Evolutionary conservation across 2,329 filamentous ascomycete genomes (phyloP).

Genomic region (Epicoccum sorghinum): DNA sequence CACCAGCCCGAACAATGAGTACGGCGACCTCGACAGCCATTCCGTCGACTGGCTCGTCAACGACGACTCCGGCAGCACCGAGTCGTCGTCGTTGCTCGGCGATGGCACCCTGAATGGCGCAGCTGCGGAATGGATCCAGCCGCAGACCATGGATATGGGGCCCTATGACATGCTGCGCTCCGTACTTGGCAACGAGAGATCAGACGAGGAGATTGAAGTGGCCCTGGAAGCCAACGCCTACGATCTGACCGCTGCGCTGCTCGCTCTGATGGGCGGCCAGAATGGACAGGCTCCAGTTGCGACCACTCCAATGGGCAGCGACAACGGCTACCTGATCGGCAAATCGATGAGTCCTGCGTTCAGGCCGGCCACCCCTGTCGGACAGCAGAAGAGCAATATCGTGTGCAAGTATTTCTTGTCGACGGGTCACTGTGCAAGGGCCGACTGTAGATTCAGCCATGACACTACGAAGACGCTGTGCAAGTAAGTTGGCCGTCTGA

Average conservation of each 20-base stretch:
- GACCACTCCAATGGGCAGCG: conserved; percentile 53
- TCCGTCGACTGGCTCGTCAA: conserved; percentile 96
- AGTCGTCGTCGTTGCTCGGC: conserved; percentile 73
- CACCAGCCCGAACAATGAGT: conserved; percentile 77
- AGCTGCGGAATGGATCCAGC: conserved; percentile 77
- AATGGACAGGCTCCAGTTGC: conserved; percentile 57
- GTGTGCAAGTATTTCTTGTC: conserved; percentile 98
- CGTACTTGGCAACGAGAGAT: conserved; percentile 84
- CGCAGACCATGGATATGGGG: conserved; percentile 85
- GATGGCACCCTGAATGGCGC: conserved; percentile 77
- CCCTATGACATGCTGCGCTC: conserved; percentile 97
- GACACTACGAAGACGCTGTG: conserved; percentile 94
- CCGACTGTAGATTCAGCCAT: conserved; percentile 96
- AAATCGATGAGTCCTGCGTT: conserved; percentile 81
- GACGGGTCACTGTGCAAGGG: conserved; percentile 91
- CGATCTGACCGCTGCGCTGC: conserved; percentile 89
- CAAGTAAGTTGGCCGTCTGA: conserved; percentile 73
- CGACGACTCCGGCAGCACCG: conserved; percentile 81
- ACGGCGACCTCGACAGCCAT: conserved; percentile 89
- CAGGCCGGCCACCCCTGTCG: conserved; percentile 76
- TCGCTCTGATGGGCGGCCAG: conserved; percentile 81
- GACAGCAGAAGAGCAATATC: conserved; percentile 80
- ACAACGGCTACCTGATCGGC: conserved; percentile 77
- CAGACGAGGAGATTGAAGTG: conserved; percentile 93
- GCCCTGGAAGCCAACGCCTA: conserved; percentile 88